These are phyloP conservation scores for Ophiostoma populinum DNA, from an alignment of 2,329 filamentous ascomycete genomes.

Conservation along the genomic window DNA sequence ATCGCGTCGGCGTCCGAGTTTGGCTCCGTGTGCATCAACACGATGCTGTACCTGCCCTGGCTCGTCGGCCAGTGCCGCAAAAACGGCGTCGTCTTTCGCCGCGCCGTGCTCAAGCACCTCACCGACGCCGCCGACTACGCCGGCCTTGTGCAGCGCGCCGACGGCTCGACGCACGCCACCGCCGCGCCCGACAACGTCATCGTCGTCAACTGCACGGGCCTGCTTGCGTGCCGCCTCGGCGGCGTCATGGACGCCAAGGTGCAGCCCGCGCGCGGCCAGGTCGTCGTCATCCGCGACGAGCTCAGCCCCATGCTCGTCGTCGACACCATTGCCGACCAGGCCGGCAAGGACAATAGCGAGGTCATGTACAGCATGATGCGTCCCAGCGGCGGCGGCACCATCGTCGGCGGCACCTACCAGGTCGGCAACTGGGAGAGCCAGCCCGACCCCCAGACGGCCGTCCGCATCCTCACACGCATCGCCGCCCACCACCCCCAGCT, in stretches of 20 bases:
- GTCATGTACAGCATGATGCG: constrained; percentile 69
- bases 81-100: constrained; percentile 50
- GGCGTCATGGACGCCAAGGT: constrained; percentile 64
- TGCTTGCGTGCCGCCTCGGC: constrained; percentile 57
- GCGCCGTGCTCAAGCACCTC: constrained; percentile 51
- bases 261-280: constrained; percentile 64
- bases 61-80: constrained; percentile 64
- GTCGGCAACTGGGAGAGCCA: constrained; percentile 63
- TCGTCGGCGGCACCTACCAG: constrained; percentile 76
- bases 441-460: constrained; percentile 62
- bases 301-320: constrained; percentile 50
- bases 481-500: constrained; percentile 48
- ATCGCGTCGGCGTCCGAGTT: constrained; percentile 60
- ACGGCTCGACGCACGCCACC: constrained; percentile 24
- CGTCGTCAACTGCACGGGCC: constrained; percentile 71
- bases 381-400: constrained; percentile 61
- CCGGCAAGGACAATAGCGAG: constrained; percentile 34
- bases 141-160: constrained; percentile 14
- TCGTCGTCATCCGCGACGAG: constrained; percentile 68
- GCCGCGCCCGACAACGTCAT: constrained; percentile 39
- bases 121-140: constrained; percentile 47
- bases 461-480: constrained; percentile 68
- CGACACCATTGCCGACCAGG: constrained; percentile 57
- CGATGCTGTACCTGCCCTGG: constrained; percentile 73
- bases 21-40: constrained; percentile 82